Evolutionary conservation across 495 filamentous ascomycete species (phyloP), one percentile per base, ranked within the genome.

Genomic region (Trypethelium eluteriae): DNA sequence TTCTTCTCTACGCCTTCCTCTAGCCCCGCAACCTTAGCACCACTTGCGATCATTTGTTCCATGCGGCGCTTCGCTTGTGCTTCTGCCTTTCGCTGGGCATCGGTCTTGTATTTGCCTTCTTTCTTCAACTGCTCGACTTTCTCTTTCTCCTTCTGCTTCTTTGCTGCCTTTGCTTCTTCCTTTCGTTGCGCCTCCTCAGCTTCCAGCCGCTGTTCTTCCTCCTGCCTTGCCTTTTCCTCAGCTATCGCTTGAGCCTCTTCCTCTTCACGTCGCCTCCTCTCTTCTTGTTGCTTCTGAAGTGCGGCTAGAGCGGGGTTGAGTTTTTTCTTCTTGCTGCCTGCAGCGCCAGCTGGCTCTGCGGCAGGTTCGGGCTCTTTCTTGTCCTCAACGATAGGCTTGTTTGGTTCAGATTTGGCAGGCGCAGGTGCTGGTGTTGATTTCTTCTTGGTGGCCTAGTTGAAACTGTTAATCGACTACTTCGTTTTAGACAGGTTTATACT

Each of bases 141-240:
- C 77, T 96, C 89, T 77, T 89, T 95, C 75, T 99, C 95, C 77
- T 89, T 96, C 75, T 96, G 91, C 81, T 96, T 98, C 82, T 89
- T 96, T 62, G 82, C 78, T 12, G 87, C 86, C 70, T 87, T 88
- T 38, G 83, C 83, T 73, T 93, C 91, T 67, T 90, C 91, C 72
- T 80, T 86, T 68, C 81, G 85, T 76, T 82, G 86, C 74, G 81
- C 84, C 76, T 95, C 92, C 76, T 96, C 92, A 11, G 82, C 90
- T 36, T 86, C 88, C 7, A 76, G 68, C 34, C 82, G 80, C 73
- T 87, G 84, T 72, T 86, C 80, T 70, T 91, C 91, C 68, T 89
- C 91, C 68, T 86, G 76, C 5, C 84, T 83, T 11, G 84, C 86
- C 74, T 87, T 87, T 72, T 92, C 90, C 70, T 91, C 91, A n/a